Base-by-base conservation (phyloP, 495 filamentous ascomycete species). In the Penicillium maclennaniae region DNA sequence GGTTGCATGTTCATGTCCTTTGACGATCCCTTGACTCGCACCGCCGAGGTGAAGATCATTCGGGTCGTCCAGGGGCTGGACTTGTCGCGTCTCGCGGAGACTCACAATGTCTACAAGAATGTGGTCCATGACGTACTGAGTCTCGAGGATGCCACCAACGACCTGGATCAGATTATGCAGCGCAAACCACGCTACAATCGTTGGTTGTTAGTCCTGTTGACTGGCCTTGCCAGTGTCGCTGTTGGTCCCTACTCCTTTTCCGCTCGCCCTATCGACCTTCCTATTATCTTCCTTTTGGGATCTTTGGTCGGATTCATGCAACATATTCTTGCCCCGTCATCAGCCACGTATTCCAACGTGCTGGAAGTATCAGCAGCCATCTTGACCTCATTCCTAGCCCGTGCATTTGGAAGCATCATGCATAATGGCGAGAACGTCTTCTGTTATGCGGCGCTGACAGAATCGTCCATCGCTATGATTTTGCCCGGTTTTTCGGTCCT, bases 1-100 rank as follows among this genome's bases (percentile, higher is more conserved):
- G 89, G 88, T 16, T 92, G 87, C 59, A 96, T 96, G 91, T 87
- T 96, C 59, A 86, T 95, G 61, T 89, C 88, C 4, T 96, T 96
- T 62, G 92, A 95, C 58, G 91, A 96, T 70, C 79, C 82, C 14
- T 75, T 83, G 16, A 92, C 88, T 1, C 89, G 92, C 62, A 96
- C 92, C 0, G 87, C 91, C 8, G 91, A 95, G 66, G 87, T 96
- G 45, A 91, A 92, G 66, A 83, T 96, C 40, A 84, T 96, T 19
- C 82, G 87, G 21, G 76, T 81, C 3, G 63, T 68, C 3, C 87
- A 90, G 65, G 90, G 87, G 1, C 77, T 96, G 27, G 86, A 96
- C 69, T 78, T 96, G 2, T 88, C 88, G 17, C 87, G 87, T 46
- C 76, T 96, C 10, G 79, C 87, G 3, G 89, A 95, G 53, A 83